phyloP scores from a whole-genome alignment of 306 rosid genomes.

The Castanea crenata region DNA sequence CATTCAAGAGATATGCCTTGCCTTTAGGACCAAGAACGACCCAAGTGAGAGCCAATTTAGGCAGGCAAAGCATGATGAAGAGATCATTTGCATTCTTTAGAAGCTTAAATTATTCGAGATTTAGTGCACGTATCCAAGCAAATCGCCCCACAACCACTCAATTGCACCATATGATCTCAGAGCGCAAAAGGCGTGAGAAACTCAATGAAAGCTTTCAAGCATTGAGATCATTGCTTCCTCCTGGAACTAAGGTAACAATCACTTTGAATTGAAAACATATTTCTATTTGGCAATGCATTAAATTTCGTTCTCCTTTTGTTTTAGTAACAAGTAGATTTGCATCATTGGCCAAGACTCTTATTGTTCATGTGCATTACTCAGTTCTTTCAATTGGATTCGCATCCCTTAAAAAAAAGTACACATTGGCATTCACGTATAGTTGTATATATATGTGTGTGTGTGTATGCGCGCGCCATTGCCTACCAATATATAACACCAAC shows the following conservation, averaged over 20 bases:
- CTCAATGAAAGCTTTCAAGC: constrained; percentile 75
- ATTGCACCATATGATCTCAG: constrained; percentile 76
- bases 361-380: too few relatives aligned
- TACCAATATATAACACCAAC: neutral
- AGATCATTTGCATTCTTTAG: constrained; percentile 57
- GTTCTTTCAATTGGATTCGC: too few relatives aligned
- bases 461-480: neutral
- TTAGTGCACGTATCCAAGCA: constrained; percentile 39
- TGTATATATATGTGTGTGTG: too few relatives aligned
- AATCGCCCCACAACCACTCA: constrained; percentile 51
- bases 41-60: constrained; percentile 18
- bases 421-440: too few relatives aligned
- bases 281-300: neutral
- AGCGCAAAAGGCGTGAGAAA: constrained; percentile 81
- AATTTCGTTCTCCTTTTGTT: neutral
- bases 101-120: constrained; percentile 44
- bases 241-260: constrained; percentile 67
- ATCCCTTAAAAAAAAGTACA: too few relatives aligned
- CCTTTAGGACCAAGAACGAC: constrained; percentile 15
- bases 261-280: neutral
- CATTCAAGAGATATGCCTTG: constrained; percentile 48
- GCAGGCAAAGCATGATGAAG: constrained; percentile 49
- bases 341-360: too few relatives aligned
- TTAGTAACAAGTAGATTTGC: too few relatives aligned
- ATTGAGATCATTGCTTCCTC: constrained; percentile 71